phyloP scores from a whole-genome alignment of 345 rosid species.

The Luvunga scandens region DNA sequence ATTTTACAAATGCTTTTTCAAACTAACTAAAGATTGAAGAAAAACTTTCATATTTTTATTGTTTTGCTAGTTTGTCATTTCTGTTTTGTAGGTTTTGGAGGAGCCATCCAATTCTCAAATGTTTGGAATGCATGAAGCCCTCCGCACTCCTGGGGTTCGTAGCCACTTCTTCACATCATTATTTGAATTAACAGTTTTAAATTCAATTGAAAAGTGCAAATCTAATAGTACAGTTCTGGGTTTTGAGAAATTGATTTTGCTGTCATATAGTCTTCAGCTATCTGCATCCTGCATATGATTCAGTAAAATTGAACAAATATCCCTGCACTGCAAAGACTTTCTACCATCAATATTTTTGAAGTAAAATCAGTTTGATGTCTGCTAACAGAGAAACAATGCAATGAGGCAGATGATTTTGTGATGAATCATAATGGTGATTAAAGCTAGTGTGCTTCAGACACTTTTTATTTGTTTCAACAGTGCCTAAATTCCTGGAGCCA shows the following conservation, averaged over 20 bases:
- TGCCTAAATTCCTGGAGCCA: background rate
- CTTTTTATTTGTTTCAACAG: too few relatives aligned
- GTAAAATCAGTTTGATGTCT: background rate
- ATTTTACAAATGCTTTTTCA: background rate
- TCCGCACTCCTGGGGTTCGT: conserved; percentile 86
- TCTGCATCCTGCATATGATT: background rate
- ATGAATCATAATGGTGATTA: background rate
- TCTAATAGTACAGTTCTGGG: background rate
- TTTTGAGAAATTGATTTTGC: background rate
- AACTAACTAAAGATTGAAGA: background rate
- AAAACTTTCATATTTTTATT: background rate
- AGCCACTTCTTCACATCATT: conserved; percentile 15
- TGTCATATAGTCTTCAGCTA: background rate
- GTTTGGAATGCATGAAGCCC: conserved; percentile 42
- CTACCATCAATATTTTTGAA: background rate
- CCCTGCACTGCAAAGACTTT: too few relatives aligned
- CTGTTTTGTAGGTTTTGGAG: conserved; percentile 47
- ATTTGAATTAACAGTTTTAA: background rate
- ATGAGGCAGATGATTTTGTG: background rate
- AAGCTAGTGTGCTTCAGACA: background rate
- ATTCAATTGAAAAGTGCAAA: background rate
- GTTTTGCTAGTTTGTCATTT: conserved; percentile 5
- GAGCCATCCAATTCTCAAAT: conserved; percentile 50
- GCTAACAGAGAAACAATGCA: background rate
- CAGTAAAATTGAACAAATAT: background rate